These are phyloP conservation scores for Colletotrichum australisinense DNA, from an alignment of 2,329 filamentous ascomycete genomes.

Conservation along the genomic window DNA sequence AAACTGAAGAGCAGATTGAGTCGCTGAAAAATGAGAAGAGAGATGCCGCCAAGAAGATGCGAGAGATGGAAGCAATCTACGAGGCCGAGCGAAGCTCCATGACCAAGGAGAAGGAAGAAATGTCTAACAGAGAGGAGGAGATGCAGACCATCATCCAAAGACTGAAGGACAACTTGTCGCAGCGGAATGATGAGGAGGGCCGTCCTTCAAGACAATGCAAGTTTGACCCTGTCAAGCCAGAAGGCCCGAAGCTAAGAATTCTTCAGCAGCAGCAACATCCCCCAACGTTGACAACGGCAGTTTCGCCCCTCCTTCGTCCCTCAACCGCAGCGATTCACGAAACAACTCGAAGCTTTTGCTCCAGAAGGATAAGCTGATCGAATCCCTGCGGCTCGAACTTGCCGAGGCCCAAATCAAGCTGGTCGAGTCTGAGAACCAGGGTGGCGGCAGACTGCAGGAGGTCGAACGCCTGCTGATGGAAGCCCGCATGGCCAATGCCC, in stretches of 20 bases:
- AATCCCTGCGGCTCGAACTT: constrained; percentile 89
- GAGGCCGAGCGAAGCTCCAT: constrained; percentile 89
- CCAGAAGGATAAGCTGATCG: constrained; percentile 97
- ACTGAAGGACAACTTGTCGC: constrained; percentile 88
- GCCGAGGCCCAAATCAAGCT: constrained; percentile 96
- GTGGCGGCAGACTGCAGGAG: constrained; percentile 86
- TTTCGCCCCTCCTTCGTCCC: constrained; percentile 86
- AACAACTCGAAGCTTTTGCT: constrained; percentile 91
- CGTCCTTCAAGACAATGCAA: constrained; percentile 69
- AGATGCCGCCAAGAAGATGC: constrained; percentile 83
- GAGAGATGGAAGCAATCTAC: constrained; percentile 93
- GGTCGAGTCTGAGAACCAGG: constrained; percentile 92
- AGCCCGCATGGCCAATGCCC: constrained; percentile 93
- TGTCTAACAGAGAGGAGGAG: constrained; percentile 85
- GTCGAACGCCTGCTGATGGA: constrained; percentile 93
- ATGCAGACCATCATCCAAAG: constrained; percentile 91
- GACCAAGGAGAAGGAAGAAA: constrained; percentile 92
- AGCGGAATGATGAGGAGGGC: constrained; percentile 72
- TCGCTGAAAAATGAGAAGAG: constrained; percentile 85
- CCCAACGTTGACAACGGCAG: constrained; percentile 79
- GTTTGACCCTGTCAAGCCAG: constrained; percentile 39
- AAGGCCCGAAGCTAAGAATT: constrained; percentile 18
- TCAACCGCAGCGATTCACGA: constrained; percentile 88
- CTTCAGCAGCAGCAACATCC: constrained; percentile 54
- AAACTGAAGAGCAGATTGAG: constrained; percentile 87